Evolutionary conservation across 148 eudicot genomes (phyloP).

Genomic region (Gaultheria prostrata): DNA sequence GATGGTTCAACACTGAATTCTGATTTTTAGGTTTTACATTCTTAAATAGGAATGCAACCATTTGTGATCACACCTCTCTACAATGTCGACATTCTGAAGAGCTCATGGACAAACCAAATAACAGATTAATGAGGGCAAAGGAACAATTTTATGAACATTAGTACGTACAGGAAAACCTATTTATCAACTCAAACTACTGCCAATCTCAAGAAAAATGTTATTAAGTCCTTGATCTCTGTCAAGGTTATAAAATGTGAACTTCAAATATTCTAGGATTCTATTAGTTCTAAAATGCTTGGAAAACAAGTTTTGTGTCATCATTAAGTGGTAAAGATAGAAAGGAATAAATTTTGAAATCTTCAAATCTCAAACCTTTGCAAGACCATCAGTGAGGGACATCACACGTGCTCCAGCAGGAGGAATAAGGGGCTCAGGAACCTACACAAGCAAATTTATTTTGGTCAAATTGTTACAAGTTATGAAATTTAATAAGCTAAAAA

Average conservation of each 20-base stretch:
- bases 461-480: conserved; percentile 12
- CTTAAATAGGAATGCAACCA: background rate
- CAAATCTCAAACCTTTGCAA: conserved; percentile 60
- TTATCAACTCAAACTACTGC: conserved; percentile 3
- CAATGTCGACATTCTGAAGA: background rate
- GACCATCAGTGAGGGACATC: conserved; percentile 98
- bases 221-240: background rate
- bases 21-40: background rate
- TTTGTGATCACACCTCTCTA: background rate
- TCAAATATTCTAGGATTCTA: background rate
- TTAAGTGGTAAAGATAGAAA: background rate
- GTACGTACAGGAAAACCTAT: background rate
- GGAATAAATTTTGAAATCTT: background rate
- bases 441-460: conserved; percentile 22
- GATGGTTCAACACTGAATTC: background rate
- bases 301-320: background rate
- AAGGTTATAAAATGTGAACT: background rate
- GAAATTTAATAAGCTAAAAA: conserved; percentile 10
- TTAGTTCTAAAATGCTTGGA: background rate
- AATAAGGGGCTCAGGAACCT: conserved; percentile 98
- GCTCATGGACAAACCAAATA: background rate
- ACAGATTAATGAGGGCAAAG: background rate
- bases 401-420: conserved; percentile 98
- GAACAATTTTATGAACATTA: background rate
- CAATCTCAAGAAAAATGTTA: background rate